Conservation (phyloP, 345 rosid species). For the Salix purpurea region DNA sequence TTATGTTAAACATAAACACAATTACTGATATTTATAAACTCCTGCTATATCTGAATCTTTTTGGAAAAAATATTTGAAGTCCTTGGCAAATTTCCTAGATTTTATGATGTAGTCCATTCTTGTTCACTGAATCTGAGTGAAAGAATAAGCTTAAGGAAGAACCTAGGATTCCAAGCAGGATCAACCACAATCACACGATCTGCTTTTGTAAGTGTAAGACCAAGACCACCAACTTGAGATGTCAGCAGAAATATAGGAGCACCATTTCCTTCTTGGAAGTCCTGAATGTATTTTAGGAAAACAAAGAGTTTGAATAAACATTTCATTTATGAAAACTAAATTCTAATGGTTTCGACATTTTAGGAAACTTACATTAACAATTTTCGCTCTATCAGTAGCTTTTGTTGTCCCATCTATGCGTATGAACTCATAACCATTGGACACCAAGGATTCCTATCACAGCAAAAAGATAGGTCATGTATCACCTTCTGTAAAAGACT, state of each 20-base stretch:
- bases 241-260: slow-evolving; percentile 93
- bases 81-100: background rate
- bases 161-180: slow-evolving; percentile 99
- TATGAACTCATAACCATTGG: slow-evolving; percentile 61
- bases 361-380: slow-evolving; percentile 60
- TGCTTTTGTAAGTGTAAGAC: slow-evolving; percentile 94
- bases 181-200: slow-evolving; percentile 97
- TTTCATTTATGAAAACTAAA: background rate
- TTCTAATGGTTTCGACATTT: background rate
- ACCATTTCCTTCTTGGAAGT: slow-evolving; percentile 70
- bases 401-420: slow-evolving; percentile 96
- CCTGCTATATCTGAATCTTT: background rate
- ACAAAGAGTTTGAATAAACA: background rate
- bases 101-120: background rate
- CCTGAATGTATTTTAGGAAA: slow-evolving; percentile 33
- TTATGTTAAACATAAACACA: background rate
- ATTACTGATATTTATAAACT: background rate
- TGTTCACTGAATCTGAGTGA: background rate
- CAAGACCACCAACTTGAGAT: slow-evolving; percentile 98
- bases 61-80: background rate
- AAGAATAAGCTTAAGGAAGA: slow-evolving; percentile 6
- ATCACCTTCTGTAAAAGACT: background rate
- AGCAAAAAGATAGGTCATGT: slow-evolving; percentile 5
- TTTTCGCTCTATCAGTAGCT: slow-evolving; percentile 72
- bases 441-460: slow-evolving; percentile 62